Evolutionary conservation across 2,329 filamentous ascomycete genomes (phyloP), one percentile per base, ranked within the genome.

Genomic region (Leptographium flavum): DNA sequence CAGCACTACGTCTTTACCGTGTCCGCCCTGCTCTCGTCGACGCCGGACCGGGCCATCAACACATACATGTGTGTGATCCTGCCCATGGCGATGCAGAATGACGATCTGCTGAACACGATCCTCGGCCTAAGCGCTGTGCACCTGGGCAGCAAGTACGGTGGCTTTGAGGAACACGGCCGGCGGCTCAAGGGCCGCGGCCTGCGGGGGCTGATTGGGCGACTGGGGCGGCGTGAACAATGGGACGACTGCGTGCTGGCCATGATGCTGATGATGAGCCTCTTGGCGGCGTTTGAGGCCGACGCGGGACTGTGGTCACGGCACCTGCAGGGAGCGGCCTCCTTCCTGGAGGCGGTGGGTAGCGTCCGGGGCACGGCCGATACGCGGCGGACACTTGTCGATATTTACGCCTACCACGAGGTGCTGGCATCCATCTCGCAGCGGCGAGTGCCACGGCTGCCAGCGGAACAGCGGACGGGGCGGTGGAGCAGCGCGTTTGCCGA

Each of bases 51-150:
- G 3, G 14, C 23, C 14, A 21, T 47, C 32, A 47, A 47, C 32
- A 44, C 42, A 9, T 44, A 47, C n/a, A 62, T 57, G 2, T 72
- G 65, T 41, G 67, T 68, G 1, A 66, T 69, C 3, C 28, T 46
- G 22, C 40, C 45, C 10, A 23, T 46, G 35, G 37, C 42, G 39
- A 21, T 46, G 33, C 25, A 46, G 32, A 23, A 38, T 33, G 39
- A 46, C 10, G 41, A 14, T 13, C 60, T 77, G 4, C 60, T 74
- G 13, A 73, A 74, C 46, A 71, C 73, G 15, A 73, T 76, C 21
- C 66, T 75, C 36, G 72, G 73, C 3, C 60, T 75, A 5, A 69
- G 73, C 0, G 69, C 71, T 5, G 61, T 70, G 23, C 73, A 76
- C 53, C 56, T 75, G 6, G 19, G 17, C 9, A 42, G 39, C 21